Percentiles rank a stretch among this genome's conserved stretches.
phyloP scores from a whole-genome alignment of 495 filamentous ascomycete genomes.

The Hyaloscypha finlandica region DNA sequence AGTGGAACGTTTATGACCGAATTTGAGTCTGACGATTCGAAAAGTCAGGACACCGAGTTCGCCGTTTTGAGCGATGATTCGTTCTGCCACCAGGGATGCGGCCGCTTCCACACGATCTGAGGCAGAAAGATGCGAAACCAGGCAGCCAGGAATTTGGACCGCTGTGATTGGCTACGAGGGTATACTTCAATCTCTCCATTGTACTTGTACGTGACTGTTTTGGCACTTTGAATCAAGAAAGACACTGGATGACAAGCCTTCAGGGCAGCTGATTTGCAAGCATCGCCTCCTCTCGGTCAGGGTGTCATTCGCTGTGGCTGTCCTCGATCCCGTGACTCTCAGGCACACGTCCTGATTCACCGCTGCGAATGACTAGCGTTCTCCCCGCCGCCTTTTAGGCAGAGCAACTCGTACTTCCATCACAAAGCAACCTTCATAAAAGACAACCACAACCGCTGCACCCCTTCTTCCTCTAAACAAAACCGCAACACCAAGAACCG shows the following conservation, averaged over 20 bases:
- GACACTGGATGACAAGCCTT: not conserved
- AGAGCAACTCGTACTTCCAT: not conserved
- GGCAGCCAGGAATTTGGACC: not conserved
- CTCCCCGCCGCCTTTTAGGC: not conserved
- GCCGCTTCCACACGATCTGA: not conserved
- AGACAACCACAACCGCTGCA: constrained; percentile 4
- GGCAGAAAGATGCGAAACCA: not conserved
- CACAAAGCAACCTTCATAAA: constrained; percentile 18
- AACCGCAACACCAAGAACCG: constrained; percentile 9
- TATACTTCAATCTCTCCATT: not conserved
- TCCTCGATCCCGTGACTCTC: not conserved
- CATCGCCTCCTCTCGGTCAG: not conserved
- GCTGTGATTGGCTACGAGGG: not conserved
- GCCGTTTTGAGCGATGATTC: too few relatives aligned
- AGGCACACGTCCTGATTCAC: not conserved
- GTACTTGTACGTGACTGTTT: not conserved
- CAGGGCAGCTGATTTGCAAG: constrained; percentile 6
- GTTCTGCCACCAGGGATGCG: too few relatives aligned
- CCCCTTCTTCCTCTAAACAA: constrained; percentile 9
- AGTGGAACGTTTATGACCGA: constrained; percentile 13
- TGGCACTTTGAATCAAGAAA: not conserved
- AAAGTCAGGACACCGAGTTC: constrained; percentile 11
- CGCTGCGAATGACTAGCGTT: not conserved
- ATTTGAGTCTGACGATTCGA: constrained; percentile 1
- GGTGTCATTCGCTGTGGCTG: not conserved